Base-by-base conservation (phyloP, 441 rosid genomes). In the Melastoma candidum region DNA sequence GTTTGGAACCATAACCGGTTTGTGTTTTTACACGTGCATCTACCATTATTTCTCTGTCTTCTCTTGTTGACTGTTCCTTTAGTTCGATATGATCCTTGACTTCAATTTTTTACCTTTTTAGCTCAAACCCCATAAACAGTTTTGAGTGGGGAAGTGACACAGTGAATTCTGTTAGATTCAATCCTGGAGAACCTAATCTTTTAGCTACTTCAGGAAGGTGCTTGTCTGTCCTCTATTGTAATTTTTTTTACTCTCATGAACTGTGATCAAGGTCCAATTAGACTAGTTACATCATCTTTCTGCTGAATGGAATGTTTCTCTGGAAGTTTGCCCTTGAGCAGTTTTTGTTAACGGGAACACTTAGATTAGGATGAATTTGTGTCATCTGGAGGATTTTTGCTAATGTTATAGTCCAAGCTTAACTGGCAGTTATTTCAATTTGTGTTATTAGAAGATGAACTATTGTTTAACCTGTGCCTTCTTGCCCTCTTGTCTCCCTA, bases 1-100 rank as follows among this genome's bases (percentile, higher is more conserved):
- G 75, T 89, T 77, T 93, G 97, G 96, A 80, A 84, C 71, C 96
- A 86, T 62, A 86, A 86, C 68, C 89, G 99, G 99, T 92, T 68
- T 12, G 14, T 26, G 46, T 49, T 46, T 41, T 59, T 11, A 17
- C 25, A 56, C 25, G 49, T 1, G 11, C 26, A 58, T 22, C 29
- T 11, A 2, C 10, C 12, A 9, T 29, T 29, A 7, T 3, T 29
- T 7, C 36, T 3, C 0, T 29, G 36, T 29, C 36, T 29, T 29
- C 5, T 29, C 36, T 29, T 29, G 36, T 29, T 3, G 7, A 29
- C 7, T 29, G 36, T 29, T 29, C 36, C 13, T 10, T 48, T 48
- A 7, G 47, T 27, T 32, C 12, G 13, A 17, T 29, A 43, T 12
- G 22, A 51, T 51, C 56, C 27, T 56, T 12, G 17, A 12, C 10